These are phyloP conservation scores for Sarocladium strictum DNA, from an alignment of 2,329 filamentous ascomycete species.

Conservation along the genomic window DNA sequence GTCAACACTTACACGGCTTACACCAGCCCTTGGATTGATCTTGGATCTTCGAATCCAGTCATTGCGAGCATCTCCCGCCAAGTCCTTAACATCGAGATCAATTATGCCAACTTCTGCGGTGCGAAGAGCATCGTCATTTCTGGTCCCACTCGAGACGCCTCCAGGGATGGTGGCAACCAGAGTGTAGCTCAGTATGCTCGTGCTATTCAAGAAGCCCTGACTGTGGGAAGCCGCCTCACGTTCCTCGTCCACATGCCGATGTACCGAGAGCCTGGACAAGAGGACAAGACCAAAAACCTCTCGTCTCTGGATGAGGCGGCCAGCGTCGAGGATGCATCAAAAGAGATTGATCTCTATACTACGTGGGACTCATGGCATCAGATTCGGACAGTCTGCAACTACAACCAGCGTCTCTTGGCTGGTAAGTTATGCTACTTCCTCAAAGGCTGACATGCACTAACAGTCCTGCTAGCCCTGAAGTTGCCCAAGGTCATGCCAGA, in stretches of 20 bases:
- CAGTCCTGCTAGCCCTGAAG: constrained; percentile 38
- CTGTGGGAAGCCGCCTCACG: constrained; percentile 68
- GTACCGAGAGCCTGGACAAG: constrained; percentile 61
- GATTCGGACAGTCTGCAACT: constrained; percentile 79
- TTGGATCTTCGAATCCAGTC: constrained; percentile 75
- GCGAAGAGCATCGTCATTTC: constrained; percentile 76
- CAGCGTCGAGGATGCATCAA: constrained; percentile 23
- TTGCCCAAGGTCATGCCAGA: constrained; percentile 55
- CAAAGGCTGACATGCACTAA: background rate
- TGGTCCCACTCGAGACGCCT: constrained; percentile 63
- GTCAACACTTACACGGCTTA: constrained; percentile 72
- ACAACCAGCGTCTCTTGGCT: constrained; percentile 72
- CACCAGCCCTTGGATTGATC: constrained; percentile 88
- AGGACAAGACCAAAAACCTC: constrained; percentile 43
- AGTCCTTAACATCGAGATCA: constrained; percentile 82
- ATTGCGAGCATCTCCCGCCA: constrained; percentile 84
- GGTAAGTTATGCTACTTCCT: constrained; percentile 51
- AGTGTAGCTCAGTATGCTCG: constrained; percentile 73
- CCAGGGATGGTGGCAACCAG: constrained; percentile 41
- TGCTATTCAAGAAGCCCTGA: constrained; percentile 73
- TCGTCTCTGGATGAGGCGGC: constrained; percentile 34
- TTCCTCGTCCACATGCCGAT: constrained; percentile 79
- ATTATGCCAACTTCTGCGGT: constrained; percentile 94
- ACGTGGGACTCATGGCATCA: constrained; percentile 94
- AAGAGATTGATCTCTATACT: constrained; percentile 64